Evolutionary conservation across 352 stramenopile species (phyloP), one percentile per base, ranked within the genome.

Genomic region (Blastocystis sp.): DNA sequence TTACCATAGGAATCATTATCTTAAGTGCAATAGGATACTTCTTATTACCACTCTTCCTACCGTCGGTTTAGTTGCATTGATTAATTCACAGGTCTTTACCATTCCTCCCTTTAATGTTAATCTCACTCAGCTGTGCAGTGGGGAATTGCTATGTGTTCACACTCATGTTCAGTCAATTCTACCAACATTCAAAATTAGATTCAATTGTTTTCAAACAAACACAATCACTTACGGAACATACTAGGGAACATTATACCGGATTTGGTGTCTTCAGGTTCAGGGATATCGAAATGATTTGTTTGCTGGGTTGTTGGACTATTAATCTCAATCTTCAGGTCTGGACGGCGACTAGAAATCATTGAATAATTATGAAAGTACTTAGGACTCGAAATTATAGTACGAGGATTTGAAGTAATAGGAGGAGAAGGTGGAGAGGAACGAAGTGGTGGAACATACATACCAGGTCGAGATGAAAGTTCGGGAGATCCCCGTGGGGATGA

Each of bases 21-120:
- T 30, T 59, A 11, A 51, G 22, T 22, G 33, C 3, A 24, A 33
- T 54, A 33, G 70, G 48, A 17, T 62, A 60, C 17, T 64, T 24
- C 70, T 51, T 81, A 13, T 24, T 17, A 37, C 70, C 70, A 19
- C 0, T 35, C 19, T 4, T 60, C 17, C 4, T 81, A 19, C 37
- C 17, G 89, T 93, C 0, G 90, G 78, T 0, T 87, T 93, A 2
- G 90, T 90, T 1, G 92, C 92, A 22, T 91, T 90, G 48, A 2
- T 22, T 58, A 51, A 88, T 19, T 3, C 9, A 44, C 37, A 88
- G 77, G 24, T 44, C 44, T 19, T 37, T 59, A 7, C 59, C 92
- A 60, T 96, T 96, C 88, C 87, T 95, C 6, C 93, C 93, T 35
- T 91, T 96, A 27, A 94, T 96, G 91, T 54, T 94, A 48, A 94